phyloP scores from a whole-genome alignment of 768 basidiomycete genomes.

The Mycena vulgaris region DNA sequence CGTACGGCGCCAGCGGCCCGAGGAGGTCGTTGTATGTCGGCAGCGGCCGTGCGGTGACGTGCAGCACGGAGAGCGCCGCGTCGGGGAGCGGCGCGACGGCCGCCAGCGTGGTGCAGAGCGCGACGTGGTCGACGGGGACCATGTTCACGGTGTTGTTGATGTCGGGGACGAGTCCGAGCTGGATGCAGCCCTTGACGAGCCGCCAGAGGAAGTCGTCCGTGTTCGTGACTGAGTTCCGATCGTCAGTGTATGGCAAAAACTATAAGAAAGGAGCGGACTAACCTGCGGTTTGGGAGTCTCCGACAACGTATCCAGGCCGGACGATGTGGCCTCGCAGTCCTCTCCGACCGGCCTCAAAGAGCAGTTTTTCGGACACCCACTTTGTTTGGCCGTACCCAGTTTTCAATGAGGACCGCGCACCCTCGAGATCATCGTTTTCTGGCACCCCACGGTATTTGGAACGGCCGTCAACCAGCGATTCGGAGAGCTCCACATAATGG shows the following conservation, averaged over 20 bases:
- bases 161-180: conserved; percentile 96
- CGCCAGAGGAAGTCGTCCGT: conserved; percentile 99
- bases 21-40: conserved; percentile 93
- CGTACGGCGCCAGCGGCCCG: conserved; percentile 80
- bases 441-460: conserved; percentile 77
- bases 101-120: conserved; percentile 83
- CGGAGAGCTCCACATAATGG: conserved; percentile 90
- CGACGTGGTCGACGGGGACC: conserved; percentile 98
- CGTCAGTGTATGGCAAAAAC: background rate
- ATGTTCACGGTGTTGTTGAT: conserved; percentile 99
- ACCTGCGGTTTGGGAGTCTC: conserved; percentile 92
- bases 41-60: conserved; percentile 88
- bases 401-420: conserved; percentile 79
- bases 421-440: conserved; percentile 92
- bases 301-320: conserved; percentile 96
- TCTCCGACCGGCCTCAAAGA: conserved; percentile 91
- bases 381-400: conserved; percentile 98
- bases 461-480: conserved; percentile 64
- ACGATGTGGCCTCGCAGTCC: conserved; percentile 91
- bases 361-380: conserved; percentile 97
- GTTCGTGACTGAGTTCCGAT: conserved; percentile 81
- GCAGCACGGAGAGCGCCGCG: conserved; percentile 73
- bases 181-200: conserved; percentile 97
- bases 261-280: conserved; percentile 42
- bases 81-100: conserved; percentile 71